phyloP scores from a whole-genome alignment of 805 yeast species.

The Diddensiella caesifluorescens region DNA sequence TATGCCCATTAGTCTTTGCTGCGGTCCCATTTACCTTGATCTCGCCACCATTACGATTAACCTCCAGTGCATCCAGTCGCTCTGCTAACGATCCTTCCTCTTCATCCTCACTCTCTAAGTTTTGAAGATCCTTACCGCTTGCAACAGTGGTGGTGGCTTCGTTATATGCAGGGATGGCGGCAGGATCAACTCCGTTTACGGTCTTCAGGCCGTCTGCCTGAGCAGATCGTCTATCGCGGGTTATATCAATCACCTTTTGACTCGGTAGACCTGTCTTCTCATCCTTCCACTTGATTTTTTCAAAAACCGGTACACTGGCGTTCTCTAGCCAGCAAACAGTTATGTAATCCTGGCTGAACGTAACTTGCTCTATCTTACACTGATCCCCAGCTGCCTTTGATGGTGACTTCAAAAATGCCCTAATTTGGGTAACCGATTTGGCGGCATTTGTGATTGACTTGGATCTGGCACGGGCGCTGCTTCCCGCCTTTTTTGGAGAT shows the following conservation, averaged over 20 bases:
- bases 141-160: constrained; percentile 33
- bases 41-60: constrained; percentile 16
- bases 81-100: constrained; percentile 45
- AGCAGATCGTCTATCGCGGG: background rate
- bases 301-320: constrained; percentile 30
- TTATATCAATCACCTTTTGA: background rate
- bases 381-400: constrained; percentile 8
- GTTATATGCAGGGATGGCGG: constrained; percentile 37
- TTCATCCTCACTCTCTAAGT: constrained; percentile 27
- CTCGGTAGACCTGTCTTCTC: constrained; percentile 2
- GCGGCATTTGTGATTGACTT: constrained; percentile 11
- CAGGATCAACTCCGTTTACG: constrained; percentile 33
- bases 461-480: constrained; percentile 13
- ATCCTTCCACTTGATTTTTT: constrained; percentile 22
- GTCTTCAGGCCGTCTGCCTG: constrained; percentile 23
- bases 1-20: constrained; percentile 31
- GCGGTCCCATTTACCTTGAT: constrained; percentile 23
- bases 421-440: constrained; percentile 16
- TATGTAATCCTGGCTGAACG: constrained; percentile 15
- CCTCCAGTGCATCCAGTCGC: constrained; percentile 34
- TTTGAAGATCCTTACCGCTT: constrained; percentile 33
- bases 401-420: constrained; percentile 13
- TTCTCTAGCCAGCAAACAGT: constrained; percentile 30
- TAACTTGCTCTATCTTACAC: constrained; percentile 15
- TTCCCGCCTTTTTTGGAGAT: constrained; percentile 4